These are phyloP conservation scores for Fusarium aywerte DNA, from an alignment of 2,329 filamentous ascomycete species.

Conservation along the genomic window DNA sequence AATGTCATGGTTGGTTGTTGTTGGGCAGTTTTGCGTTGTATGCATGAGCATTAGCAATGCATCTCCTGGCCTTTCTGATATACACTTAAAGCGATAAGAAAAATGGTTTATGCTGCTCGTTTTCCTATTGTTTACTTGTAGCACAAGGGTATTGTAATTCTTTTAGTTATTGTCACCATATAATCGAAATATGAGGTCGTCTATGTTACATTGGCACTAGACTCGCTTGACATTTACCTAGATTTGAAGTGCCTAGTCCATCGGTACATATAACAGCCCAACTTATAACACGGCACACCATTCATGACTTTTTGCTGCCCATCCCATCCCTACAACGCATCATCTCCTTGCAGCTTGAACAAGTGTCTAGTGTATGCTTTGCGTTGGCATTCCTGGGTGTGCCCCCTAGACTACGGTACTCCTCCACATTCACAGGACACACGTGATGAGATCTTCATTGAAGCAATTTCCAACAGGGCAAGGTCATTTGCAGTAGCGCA, in stretches of 20 bases:
- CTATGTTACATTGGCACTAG: not conserved
- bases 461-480: constrained; percentile 37
- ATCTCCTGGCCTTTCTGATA: constrained; percentile 21
- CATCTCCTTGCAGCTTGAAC: not conserved
- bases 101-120: constrained; percentile 1
- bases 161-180: not conserved
- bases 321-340: not conserved
- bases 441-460: constrained; percentile 47
- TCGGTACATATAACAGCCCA: not conserved
- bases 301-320: not conserved
- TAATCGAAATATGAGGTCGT: constrained; percentile 1
- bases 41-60: constrained; percentile 27
- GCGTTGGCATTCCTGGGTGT: constrained; percentile 21
- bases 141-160: constrained; percentile 18
- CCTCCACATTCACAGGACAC: constrained; percentile 33
- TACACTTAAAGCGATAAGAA: constrained; percentile 16
- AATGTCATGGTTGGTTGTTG: not conserved
- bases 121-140: not conserved
- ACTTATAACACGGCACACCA: not conserved
- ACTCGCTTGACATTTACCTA: not conserved
- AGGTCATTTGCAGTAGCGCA: constrained; percentile 29
- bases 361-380: constrained; percentile 8
- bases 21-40: not conserved
- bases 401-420: constrained; percentile 23
- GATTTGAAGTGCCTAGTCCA: not conserved